Evolutionary conservation across 805 yeast genomes (phyloP).

Genomic region (Nakazawaea anatomiae): DNA sequence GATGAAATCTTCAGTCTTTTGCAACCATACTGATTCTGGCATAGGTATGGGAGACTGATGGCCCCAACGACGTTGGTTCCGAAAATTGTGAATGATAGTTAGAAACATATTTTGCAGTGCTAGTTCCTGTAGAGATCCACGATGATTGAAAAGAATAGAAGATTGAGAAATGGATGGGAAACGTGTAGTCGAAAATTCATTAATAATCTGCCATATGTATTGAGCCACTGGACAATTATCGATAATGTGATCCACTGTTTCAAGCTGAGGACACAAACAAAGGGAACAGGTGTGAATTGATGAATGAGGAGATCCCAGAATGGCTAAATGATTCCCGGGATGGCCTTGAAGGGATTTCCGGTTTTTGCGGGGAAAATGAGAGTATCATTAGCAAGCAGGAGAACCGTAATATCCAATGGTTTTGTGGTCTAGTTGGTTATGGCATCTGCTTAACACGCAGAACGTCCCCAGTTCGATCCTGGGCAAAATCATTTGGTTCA

Average conservation of each 20-base stretch:
- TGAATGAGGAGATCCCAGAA: too few species aligned
- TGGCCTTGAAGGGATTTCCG: too few species aligned
- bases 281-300: not conserved
- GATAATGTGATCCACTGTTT: not conserved
- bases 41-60: not conserved
- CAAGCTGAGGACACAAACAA: not conserved
- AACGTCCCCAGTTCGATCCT: constrained; percentile 99
- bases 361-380: too few species aligned
- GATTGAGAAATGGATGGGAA: not conserved
- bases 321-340: too few species aligned
- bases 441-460: constrained; percentile 99
- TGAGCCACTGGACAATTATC: not conserved
- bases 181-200: not conserved
- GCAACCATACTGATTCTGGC: not conserved
- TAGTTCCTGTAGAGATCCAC: not conserved
- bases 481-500: constrained; percentile 82
- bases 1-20: too few species aligned
- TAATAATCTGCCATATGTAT: not conserved
- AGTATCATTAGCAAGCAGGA: too few species aligned
- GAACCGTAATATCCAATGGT: constrained; percentile 34
- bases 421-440: constrained; percentile 99
- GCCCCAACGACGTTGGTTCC: not conserved
- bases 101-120: not conserved
- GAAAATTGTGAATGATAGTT: not conserved
- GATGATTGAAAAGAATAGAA: not conserved